Conservation (phyloP, 768 basidiomycete species). For the Calvatia gigantea region DNA sequence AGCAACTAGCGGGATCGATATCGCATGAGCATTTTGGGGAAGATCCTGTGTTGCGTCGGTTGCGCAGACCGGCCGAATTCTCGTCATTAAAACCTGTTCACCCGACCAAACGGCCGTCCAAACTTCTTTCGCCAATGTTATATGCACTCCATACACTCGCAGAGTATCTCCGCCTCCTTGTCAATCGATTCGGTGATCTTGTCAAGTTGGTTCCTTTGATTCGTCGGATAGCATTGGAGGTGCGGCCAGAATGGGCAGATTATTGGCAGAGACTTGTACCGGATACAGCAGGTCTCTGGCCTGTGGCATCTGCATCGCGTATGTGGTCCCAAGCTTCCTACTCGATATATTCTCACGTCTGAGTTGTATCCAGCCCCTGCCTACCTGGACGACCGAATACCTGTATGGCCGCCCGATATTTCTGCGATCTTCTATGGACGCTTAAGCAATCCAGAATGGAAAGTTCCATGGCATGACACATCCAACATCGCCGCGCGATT, state of each 20-base stretch:
- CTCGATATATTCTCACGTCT: conserved; percentile 25
- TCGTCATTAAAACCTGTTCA: conserved; percentile 20
- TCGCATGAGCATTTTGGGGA: conserved; percentile 50
- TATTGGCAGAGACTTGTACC: conserved; percentile 88
- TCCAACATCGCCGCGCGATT: conserved; percentile 44
- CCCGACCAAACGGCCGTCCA: conserved; percentile 31
- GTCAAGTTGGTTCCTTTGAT: conserved; percentile 57
- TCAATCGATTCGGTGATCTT: conserved; percentile 53
- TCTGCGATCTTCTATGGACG: conserved; percentile 59
- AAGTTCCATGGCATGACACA: conserved; percentile 48
- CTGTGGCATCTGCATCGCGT: conserved; percentile 18
- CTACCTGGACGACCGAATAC: conserved; percentile 65
- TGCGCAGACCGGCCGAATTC: conserved; percentile 30
- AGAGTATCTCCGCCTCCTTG: conserved; percentile 61
- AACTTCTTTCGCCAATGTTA: conserved; percentile 54
- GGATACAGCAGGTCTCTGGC: conserved; percentile 57
- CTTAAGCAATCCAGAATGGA: conserved; percentile 68
- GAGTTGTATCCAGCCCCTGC: conserved; percentile 42
- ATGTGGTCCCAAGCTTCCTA: neutral
- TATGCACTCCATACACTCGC: conserved; percentile 79
- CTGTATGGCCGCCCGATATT: conserved; percentile 78
- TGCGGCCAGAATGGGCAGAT: conserved; percentile 86
- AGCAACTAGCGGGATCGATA: conserved; percentile 37
- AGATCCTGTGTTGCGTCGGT: conserved; percentile 50
- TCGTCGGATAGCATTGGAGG: conserved; percentile 55